A percentile compares a stretch with the other conserved stretches of the same genome.
These are phyloP conservation scores for Kickxella alabastrina DNA, from an alignment of 192 early-diverging fungal species.

Conservation along the genomic window DNA sequence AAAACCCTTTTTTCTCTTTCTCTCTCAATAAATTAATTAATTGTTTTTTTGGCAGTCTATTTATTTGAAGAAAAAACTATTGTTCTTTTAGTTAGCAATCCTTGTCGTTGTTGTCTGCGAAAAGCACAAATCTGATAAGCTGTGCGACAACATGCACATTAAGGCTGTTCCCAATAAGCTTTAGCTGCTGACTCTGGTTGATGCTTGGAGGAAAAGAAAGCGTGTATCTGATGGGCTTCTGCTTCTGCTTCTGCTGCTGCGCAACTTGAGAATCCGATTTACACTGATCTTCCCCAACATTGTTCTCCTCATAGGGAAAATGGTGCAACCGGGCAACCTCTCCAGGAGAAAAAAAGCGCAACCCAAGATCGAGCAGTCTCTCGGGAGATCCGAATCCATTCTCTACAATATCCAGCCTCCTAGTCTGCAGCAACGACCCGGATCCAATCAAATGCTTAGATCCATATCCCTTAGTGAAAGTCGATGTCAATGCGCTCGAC, in stretches of 20 bases:
- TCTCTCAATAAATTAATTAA: background rate
- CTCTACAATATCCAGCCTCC: constrained; percentile 59
- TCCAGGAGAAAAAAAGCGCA: constrained; percentile 78
- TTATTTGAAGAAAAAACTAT: no score
- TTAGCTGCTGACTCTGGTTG: constrained; percentile 28
- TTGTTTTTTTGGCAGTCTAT: background rate
- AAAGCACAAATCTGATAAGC: constrained; percentile 29
- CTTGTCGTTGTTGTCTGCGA: no score
- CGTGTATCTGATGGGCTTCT: constrained; percentile 4
- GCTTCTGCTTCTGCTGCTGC: background rate
- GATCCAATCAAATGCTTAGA: constrained; percentile 71
- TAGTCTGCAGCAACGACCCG: constrained; percentile 77
- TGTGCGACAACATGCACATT: constrained; percentile 42
- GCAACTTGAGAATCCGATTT: constrained; percentile 10
- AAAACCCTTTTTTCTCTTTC: background rate
- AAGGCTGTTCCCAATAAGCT: constrained; percentile 46
- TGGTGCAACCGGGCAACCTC: constrained; percentile 80
- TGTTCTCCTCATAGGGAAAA: constrained; percentile 56
- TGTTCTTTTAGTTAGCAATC: no score
- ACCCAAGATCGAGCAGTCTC: constrained; percentile 61
- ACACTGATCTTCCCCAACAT: background rate
- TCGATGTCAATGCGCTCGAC: constrained; percentile 25
- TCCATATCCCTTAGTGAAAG: constrained; percentile 79
- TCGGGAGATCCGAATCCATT: constrained; percentile 64
- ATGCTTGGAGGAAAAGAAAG: constrained; percentile 22